A percentile compares a stretch with the other conserved stretches of the same genome.
Evolutionary conservation across 768 basidiomycete species (phyloP).

Genomic region (Albatrellus ellisii): DNA sequence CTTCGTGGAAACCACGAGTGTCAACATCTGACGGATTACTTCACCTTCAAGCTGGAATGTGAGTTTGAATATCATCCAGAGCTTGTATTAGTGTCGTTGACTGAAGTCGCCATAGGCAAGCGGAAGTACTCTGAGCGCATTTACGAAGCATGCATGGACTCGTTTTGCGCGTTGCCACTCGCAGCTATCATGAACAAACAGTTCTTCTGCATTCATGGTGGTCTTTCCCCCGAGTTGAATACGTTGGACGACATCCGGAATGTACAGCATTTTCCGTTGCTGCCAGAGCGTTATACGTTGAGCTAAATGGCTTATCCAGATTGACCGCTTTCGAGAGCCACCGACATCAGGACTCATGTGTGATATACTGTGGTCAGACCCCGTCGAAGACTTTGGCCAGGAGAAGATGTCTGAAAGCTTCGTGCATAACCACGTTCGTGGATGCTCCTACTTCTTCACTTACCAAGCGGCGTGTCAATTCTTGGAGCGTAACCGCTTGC

Average conservation of each 20-base stretch:
- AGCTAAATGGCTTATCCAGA: constrained; percentile 28
- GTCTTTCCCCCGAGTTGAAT: constrained; percentile 87
- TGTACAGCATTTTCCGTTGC: constrained; percentile 32
- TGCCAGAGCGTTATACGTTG: neutral
- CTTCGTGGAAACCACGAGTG: constrained; percentile 99
- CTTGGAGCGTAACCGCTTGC: constrained; percentile 90
- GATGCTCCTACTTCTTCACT: constrained; percentile 92
- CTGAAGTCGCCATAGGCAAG: constrained; percentile 46
- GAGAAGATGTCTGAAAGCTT: constrained; percentile 89
- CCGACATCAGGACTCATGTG: constrained; percentile 98
- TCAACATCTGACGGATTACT: constrained; percentile 95
- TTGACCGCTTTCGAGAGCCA: constrained; percentile 97
- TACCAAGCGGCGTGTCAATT: constrained; percentile 97
- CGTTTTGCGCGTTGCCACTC: constrained; percentile 89
- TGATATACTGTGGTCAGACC: constrained; percentile 97
- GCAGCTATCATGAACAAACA: constrained; percentile 99
- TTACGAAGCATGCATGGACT: constrained; percentile 97
- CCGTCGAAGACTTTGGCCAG: constrained; percentile 91
- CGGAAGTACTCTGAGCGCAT: constrained; percentile 97
- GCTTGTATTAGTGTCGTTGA: neutral
- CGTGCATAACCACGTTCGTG: constrained; percentile 91
- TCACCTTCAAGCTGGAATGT: constrained; percentile 99
- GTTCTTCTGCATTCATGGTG: constrained; percentile 97
- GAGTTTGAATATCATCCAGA: constrained; percentile 20
- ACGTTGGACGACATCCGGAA: constrained; percentile 89